phyloP scores from a whole-genome alignment of 1,284 basidiomycete species.

The Prillingera fragicola region DNA sequence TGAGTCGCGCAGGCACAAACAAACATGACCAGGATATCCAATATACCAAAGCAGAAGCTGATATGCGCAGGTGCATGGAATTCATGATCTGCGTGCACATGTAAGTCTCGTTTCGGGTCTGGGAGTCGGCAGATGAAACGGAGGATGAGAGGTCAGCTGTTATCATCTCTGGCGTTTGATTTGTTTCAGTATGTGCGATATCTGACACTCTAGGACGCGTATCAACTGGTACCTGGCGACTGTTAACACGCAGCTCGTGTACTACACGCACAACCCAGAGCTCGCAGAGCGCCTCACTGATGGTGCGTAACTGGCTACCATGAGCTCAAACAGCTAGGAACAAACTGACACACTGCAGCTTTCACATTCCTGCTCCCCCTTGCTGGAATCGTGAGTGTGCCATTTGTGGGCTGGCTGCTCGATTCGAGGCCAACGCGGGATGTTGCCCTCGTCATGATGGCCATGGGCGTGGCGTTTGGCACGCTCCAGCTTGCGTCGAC shows the following conservation, averaged over 20 bases:
- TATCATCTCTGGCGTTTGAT: too few relatives aligned
- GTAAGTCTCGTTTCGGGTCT: constrained; percentile 18
- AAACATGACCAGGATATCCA: too few relatives aligned
- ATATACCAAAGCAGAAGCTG: too few relatives aligned
- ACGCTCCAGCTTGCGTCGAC: constrained; percentile 30
- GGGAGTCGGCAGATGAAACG: too few relatives aligned
- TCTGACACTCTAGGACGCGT: constrained; percentile 43
- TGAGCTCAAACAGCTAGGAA: neutral
- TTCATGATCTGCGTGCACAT: constrained; percentile 24
- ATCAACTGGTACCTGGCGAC: constrained; percentile 49
- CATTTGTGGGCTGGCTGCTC: constrained; percentile 23
- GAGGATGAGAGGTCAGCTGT: too few relatives aligned
- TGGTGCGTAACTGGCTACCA: constrained; percentile 13
- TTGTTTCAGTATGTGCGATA: too few relatives aligned
- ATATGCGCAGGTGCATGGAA: constrained; percentile 16
- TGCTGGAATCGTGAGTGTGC: constrained; percentile 40
- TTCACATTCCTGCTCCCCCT: constrained; percentile 48
- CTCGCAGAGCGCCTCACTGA: constrained; percentile 37
- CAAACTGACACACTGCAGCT: constrained; percentile 13
- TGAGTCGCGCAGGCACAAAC: too few relatives aligned
- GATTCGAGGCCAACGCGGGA: constrained; percentile 37
- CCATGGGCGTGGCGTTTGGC: constrained; percentile 39
- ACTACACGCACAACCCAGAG: constrained; percentile 33
- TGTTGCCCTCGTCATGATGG: constrained; percentile 34
- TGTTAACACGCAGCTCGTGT: constrained; percentile 40